Percentiles rank a stretch among this genome's conserved stretches.
Evolutionary conservation across 2,329 filamentous ascomycete genomes (phyloP).

Genomic region (Grosmannia penicillata): DNA sequence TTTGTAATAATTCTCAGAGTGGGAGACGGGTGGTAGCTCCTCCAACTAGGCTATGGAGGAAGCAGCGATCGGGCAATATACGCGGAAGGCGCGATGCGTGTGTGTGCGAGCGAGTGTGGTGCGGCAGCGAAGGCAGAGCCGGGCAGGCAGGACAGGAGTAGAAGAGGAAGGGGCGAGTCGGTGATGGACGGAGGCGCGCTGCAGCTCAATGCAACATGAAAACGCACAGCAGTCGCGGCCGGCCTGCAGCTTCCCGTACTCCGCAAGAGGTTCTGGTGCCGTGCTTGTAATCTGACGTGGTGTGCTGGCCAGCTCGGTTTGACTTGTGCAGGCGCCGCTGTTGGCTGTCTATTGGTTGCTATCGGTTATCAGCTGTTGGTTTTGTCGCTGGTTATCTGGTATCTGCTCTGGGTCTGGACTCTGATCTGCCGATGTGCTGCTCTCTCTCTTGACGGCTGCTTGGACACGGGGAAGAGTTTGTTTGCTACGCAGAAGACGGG

Average conservation of each 20-base stretch:
- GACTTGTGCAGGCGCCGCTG: too few relatives aligned
- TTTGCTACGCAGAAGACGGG: background rate
- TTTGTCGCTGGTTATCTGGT: too few relatives aligned
- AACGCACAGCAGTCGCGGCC: background rate
- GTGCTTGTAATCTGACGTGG: too few relatives aligned
- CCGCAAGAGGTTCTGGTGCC: too few relatives aligned
- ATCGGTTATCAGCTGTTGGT: too few relatives aligned
- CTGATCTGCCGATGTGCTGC: too few relatives aligned
- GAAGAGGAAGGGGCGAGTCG: background rate
- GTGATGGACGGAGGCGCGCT: background rate
- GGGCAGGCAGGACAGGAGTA: background rate
- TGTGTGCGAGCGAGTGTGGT: background rate
- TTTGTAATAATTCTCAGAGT: background rate
- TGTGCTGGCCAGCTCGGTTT: too few relatives aligned
- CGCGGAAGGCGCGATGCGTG: background rate
- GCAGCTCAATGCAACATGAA: background rate
- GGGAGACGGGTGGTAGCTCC: background rate
- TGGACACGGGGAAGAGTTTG: too few relatives aligned
- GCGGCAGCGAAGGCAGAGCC: background rate
- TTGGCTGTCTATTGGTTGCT: too few relatives aligned
- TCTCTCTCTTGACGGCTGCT: too few relatives aligned
- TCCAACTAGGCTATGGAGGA: background rate
- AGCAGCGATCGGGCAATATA: background rate
- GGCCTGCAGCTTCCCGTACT: background rate
- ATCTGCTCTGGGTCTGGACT: too few relatives aligned